Conservation (phyloP, 345 rosid genomes). For the Citrus sinensis region DNA sequence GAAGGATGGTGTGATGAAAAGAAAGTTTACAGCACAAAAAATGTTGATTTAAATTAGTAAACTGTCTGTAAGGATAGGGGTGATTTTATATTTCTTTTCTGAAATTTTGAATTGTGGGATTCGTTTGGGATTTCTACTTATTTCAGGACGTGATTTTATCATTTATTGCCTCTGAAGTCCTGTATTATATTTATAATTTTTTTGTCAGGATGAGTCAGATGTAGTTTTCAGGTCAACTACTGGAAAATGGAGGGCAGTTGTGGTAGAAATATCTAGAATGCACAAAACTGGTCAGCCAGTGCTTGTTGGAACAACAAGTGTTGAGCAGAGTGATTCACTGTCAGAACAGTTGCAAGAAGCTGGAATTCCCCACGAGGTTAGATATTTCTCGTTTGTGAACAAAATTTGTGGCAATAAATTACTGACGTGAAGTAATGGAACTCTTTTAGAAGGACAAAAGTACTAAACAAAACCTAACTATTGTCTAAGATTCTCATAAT, state of each 20-base stretch:
- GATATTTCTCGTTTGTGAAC: background rate
- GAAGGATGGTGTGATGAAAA: background rate
- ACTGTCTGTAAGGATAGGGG: background rate
- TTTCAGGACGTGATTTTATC: background rate
- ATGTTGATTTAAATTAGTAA: background rate
- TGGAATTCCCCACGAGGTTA: constrained; percentile 91
- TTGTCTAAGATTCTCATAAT: background rate
- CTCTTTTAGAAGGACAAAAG: no score
- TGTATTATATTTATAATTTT: constrained; percentile 14
- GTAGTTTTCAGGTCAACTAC: constrained; percentile 86
- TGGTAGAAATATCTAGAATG: constrained; percentile 95
- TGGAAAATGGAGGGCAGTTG: constrained; percentile 97
- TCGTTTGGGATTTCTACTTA: background rate
- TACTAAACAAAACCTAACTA: background rate
- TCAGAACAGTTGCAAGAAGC: constrained; percentile 81
- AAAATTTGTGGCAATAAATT: background rate
- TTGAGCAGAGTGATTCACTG: constrained; percentile 95
- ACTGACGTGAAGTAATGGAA: no score
- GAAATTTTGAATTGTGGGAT: background rate
- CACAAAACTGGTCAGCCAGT: constrained; percentile 88
- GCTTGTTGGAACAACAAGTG: constrained; percentile 97
- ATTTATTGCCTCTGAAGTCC: background rate
- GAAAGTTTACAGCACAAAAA: background rate
- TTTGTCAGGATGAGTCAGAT: constrained; percentile 90
- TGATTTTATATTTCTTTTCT: background rate